phyloP scores from a whole-genome alignment of 2,329 filamentous ascomycete genomes.

The Aspergillus felis region DNA sequence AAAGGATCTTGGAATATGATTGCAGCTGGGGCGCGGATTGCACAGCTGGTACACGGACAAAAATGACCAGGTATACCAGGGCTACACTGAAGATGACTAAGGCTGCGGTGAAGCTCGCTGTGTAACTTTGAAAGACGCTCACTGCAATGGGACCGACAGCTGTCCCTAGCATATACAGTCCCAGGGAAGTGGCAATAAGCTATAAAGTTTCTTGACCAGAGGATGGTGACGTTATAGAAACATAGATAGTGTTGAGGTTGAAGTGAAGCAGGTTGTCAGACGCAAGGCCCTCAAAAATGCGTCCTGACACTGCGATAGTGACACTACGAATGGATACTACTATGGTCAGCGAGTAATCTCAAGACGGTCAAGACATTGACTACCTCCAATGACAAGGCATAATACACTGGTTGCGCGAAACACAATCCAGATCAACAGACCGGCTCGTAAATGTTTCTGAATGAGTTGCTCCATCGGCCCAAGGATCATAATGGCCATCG shows the following conservation, averaged over 20 bases:
- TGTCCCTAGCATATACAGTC: background rate
- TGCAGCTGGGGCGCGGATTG: background rate
- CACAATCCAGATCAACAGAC: background rate
- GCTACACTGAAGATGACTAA: too few relatives aligned
- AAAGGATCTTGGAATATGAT: background rate
- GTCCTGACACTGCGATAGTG: background rate
- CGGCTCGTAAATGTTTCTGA: background rate
- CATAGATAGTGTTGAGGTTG: background rate
- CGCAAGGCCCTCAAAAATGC: background rate
- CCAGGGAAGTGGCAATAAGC: background rate
- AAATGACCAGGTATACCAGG: too few relatives aligned
- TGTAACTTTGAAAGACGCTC: background rate
- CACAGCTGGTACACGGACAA: background rate
- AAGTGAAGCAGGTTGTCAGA: background rate
- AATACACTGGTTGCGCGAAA: background rate
- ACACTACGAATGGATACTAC: background rate
- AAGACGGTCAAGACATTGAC: background rate
- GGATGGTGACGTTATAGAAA: background rate
- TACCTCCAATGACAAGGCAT: background rate
- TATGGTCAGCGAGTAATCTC: background rate
- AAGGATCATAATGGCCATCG: background rate
- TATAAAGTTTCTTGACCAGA: background rate
- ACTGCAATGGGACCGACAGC: background rate
- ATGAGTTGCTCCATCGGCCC: background rate
- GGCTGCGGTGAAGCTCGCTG: background rate